Evolutionary conservation across 2,329 filamentous ascomycete genomes (phyloP).

Genomic region (Paramyrothecium roridum): DNA sequence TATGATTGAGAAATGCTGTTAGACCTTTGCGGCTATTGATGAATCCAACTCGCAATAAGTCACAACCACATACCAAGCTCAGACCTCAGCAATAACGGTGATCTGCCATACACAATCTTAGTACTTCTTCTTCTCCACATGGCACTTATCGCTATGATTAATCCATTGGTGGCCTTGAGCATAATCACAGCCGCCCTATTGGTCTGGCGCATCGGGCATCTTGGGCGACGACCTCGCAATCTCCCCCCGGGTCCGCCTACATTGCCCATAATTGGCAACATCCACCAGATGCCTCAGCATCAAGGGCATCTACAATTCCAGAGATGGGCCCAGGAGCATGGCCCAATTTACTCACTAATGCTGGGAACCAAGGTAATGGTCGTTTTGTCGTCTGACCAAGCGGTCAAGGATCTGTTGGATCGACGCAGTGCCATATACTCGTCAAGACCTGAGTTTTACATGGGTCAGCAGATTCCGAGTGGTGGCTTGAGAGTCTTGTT

Average conservation of each 20-base stretch:
- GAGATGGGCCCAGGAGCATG: constrained; percentile 50
- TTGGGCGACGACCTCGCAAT: constrained; percentile 3
- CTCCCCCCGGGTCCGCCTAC: constrained; percentile 45
- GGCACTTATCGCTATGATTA: neutral
- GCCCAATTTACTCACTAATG: constrained; percentile 48
- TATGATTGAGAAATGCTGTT: no score
- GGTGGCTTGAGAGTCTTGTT: constrained; percentile 23
- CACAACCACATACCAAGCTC: no score
- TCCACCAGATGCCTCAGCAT: constrained; percentile 43
- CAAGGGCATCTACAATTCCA: constrained; percentile 43
- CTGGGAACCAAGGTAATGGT: constrained; percentile 44
- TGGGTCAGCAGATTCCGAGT: constrained; percentile 4
- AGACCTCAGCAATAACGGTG: no score
- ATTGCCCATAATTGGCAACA: constrained; percentile 46
- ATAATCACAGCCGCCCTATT: neutral
- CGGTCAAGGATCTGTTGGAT: constrained; percentile 50
- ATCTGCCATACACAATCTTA: no score
- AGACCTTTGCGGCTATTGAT: no score
- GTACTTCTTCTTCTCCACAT: neutral
- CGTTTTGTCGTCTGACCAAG: constrained; percentile 40
- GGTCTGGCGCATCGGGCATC: neutral
- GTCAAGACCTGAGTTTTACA: constrained; percentile 23
- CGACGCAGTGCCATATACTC: constrained; percentile 48
- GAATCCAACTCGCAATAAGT: no score
- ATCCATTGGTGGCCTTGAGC: neutral